Evolutionary conservation across 192 early-diverging fungal species (phyloP).

Genomic region (Phycomyces nitens): DNA sequence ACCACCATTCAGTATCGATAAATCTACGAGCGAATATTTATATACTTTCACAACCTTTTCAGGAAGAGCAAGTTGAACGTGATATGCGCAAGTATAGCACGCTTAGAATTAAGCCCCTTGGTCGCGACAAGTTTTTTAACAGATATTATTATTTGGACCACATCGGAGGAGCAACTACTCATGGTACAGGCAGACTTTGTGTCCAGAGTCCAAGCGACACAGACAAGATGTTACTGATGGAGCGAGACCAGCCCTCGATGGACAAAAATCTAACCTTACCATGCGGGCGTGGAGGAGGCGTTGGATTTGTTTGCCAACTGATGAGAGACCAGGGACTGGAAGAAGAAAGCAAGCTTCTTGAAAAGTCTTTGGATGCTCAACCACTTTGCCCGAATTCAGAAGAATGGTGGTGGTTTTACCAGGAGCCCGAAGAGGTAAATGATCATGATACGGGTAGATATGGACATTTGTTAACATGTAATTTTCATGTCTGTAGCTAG

Average conservation of each 20-base stretch:
- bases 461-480: conserved; percentile 7
- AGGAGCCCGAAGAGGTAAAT: conserved; percentile 33
- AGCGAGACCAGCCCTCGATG: conserved; percentile 28
- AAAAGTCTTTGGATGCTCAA: conserved; percentile 2
- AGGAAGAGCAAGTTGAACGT: conserved; percentile 68
- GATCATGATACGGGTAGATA: conserved; percentile 11
- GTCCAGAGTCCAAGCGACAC: conserved; percentile 49
- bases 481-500: conserved; percentile 59
- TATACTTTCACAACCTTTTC: conserved; percentile 4
- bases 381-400: neutral
- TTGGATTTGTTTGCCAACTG: conserved; percentile 17
- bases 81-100: conserved; percentile 62
- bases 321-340: conserved; percentile 22
- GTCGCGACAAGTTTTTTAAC: conserved; percentile 81
- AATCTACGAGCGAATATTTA: too few species aligned
- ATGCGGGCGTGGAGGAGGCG: conserved; percentile 33
- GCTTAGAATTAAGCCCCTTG: conserved; percentile 70
- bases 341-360: conserved; percentile 20
- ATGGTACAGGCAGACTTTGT: conserved; percentile 58
- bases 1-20: neutral
- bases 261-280: conserved; percentile 23
- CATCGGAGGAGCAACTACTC: conserved; percentile 52
- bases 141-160: conserved; percentile 91
- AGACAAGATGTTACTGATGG: conserved; percentile 49
- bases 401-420: conserved; percentile 31